phyloP scores from a whole-genome alignment of 2,329 filamentous ascomycete species.

The Fusarium penzigii region DNA sequence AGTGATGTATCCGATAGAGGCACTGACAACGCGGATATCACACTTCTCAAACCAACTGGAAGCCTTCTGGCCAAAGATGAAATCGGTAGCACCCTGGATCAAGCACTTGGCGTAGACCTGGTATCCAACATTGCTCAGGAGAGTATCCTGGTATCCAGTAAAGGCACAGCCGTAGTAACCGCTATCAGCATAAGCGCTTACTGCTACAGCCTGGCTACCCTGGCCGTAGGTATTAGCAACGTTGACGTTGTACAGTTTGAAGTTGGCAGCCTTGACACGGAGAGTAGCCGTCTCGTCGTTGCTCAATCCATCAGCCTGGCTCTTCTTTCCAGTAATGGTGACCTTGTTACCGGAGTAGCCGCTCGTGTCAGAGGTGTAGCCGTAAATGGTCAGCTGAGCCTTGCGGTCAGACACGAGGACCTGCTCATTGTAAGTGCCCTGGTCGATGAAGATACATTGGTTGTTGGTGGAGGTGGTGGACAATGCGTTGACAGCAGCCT shows the following conservation, averaged over 20 bases:
- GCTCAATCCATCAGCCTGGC: conserved; percentile 47
- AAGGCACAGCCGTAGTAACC: conserved; percentile 50
- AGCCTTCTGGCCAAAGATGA: conserved; percentile 48
- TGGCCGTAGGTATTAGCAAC: conserved; percentile 48
- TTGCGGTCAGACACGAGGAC: conserved; percentile 53
- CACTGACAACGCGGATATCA: conserved; percentile 41
- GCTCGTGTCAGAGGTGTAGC: conserved; percentile 53
- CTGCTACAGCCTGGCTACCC: conserved; percentile 48
- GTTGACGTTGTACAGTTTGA: conserved; percentile 65
- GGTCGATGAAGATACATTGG: conserved; percentile 67
- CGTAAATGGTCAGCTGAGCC: conserved; percentile 56
- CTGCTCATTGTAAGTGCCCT: conserved; percentile 52
- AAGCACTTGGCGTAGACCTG: conserved; percentile 48
- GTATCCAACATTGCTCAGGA: conserved; percentile 46
- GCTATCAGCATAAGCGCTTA: conserved; percentile 44
- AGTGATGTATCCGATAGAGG: conserved; percentile 42
- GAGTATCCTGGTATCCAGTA: conserved; percentile 51
- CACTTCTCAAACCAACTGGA: conserved; percentile 46
- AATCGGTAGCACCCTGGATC: conserved; percentile 51
- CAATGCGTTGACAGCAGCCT: conserved; percentile 59
- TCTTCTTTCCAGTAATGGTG: conserved; percentile 45
- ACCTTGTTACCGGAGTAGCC: conserved; percentile 58
- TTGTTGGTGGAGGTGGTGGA: conserved; percentile 49
- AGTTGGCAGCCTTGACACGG: conserved; percentile 46
- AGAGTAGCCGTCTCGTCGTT: conserved; percentile 56